Base-by-base conservation (phyloP, 2,329 filamentous ascomycete species). In the Diplodia intermedia region DNA sequence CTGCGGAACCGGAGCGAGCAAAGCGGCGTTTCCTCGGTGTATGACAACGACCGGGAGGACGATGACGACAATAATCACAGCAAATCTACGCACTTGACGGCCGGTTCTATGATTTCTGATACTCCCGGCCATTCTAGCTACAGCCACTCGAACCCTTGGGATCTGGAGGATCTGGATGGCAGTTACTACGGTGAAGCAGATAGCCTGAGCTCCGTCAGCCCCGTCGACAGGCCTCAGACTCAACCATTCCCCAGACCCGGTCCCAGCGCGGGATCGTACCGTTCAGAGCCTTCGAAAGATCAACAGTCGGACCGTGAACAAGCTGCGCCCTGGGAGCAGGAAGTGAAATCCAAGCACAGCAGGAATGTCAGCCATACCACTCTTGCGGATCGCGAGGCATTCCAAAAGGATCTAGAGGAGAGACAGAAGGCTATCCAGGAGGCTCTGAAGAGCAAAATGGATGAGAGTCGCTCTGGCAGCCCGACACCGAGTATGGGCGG, bases 21-120 rank as follows among this genome's bases (percentile, higher is more conserved):
- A 11, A 98, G 94, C 79, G 90, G 90, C 69, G 86, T 88, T 15
- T 98, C 94, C 0, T 96, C 93, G 0, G 84, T 95, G 31, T 93
- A 92, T 66, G 79, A 74, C 5, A 65, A 68, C 12, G 74, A 65
- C 12, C 26, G 15, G 3, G 47, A 40, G 36, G 43, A 52, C 5
- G 29, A 52, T 20, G 43, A 63, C 6, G 60, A 63, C 0, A 93
- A 92, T 66, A 78, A 73, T 8, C 57, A 68, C 12, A 74, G 33
- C 40, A 29, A 33, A 5, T 12, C 61, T 18, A 65, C 50, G 23
- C 26, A 53, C 14, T 15, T 52, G 11, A 12, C 15, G 9, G 62
- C 62, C 4, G 54, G 9, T 23, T 65, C 62, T 9, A 38, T 67
- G 47, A 11, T 78, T 68, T 73, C 76, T n/a, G 74, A 80, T 36